Conservation (phyloP, 495 filamentous ascomycete genomes). For the Ascobolus immersus region DNA sequence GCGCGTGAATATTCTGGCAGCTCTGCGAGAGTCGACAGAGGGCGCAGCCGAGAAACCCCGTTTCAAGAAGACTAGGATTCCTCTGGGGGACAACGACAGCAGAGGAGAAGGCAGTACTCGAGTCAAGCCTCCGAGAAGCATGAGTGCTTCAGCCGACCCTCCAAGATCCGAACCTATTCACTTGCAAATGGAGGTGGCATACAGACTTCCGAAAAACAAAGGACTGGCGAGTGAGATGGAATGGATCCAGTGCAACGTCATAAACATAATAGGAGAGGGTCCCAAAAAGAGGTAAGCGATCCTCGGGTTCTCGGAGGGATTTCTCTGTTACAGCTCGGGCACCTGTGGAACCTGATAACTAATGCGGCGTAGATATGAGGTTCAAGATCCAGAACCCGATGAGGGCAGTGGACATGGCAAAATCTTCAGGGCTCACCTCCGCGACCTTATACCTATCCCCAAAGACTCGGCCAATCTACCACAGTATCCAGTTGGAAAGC, state of each 20-base stretch:
- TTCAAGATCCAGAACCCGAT: conserved; percentile 80
- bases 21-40: conserved; percentile 15
- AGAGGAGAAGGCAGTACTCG: no score
- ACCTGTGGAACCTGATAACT: background rate
- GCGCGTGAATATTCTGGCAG: conserved; percentile 12
- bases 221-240: conserved; percentile 40
- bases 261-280: conserved; percentile 58
- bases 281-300: conserved; percentile 46
- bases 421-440: conserved; percentile 54
- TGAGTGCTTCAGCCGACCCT: no score
- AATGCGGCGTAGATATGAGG: conserved; percentile 44
- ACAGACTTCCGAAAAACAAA: conserved; percentile 34
- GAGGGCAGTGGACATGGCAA: conserved; percentile 42
- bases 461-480: conserved; percentile 29
- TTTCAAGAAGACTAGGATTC: no score
- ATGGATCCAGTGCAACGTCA: conserved; percentile 78
- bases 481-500: conserved; percentile 51
- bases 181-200: conserved; percentile 17
- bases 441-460: conserved; percentile 65
- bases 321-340: conserved; percentile 2
- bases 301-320: no score
- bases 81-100: no score
- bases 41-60: no score
- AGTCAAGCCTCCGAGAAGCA: no score
- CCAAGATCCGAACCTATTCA: no score